Percentiles rank a stretch among this genome's conserved stretches.
Evolutionary conservation across 805 yeast species (phyloP).

Genomic region (Wickerhamomyces bisporus): DNA sequence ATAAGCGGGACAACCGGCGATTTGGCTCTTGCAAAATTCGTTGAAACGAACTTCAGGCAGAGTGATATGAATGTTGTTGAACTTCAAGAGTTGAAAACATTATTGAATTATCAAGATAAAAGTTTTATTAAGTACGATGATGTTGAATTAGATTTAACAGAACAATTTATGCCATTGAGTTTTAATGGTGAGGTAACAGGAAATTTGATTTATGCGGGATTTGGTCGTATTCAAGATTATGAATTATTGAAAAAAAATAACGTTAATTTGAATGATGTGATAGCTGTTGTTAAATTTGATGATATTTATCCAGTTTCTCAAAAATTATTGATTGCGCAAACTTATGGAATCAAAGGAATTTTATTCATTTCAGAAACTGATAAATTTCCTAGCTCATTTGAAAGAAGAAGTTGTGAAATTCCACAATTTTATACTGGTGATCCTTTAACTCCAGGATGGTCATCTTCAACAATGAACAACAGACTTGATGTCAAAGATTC

Average conservation of each 20-base stretch:
- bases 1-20: conserved; percentile 88
- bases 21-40: conserved; percentile 59
- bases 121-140: conserved; percentile 23
- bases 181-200: conserved; percentile 52
- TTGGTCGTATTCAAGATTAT: conserved; percentile 58
- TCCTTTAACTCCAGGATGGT: conserved; percentile 74
- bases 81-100: conserved; percentile 46
- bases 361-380: conserved; percentile 50
- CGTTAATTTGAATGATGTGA: conserved; percentile 40
- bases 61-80: conserved; percentile 52
- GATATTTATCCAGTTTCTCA: conserved; percentile 46
- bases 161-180: conserved; percentile 68
- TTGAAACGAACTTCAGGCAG: conserved; percentile 51
- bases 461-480: conserved; percentile 37
- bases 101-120: conserved; percentile 59
- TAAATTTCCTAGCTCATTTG: conserved; percentile 27
- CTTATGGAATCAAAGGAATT: conserved; percentile 56
- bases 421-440: conserved; percentile 70
- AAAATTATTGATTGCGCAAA: conserved; percentile 51
- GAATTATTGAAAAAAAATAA: conserved; percentile 30
- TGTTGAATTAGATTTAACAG: conserved; percentile 23
- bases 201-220: conserved; percentile 56
- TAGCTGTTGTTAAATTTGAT: conserved; percentile 60
- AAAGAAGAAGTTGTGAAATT: conserved; percentile 46
- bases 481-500: conserved; percentile 42